Percentiles rank a stretch among this genome's conserved stretches.
Conservation (phyloP, 2,329 filamentous ascomycete species). For the Botryotinia calthae region DNA sequence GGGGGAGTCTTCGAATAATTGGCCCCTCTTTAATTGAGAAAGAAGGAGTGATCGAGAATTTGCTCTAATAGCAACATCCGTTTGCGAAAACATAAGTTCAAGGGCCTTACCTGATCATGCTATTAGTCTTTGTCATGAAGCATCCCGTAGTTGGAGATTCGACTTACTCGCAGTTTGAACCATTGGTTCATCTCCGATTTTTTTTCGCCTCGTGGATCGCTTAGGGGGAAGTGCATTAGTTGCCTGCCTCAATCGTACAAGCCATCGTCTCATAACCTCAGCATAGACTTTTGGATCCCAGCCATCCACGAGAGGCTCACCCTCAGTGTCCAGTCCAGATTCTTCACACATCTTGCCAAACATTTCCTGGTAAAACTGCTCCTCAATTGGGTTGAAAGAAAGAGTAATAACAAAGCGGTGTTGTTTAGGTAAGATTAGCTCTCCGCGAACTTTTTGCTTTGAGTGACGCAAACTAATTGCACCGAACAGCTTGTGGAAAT, state of each 20-base stretch:
- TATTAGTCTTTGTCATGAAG: not conserved
- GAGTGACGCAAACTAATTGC: slow-evolving; percentile 78
- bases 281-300: slow-evolving; percentile 63
- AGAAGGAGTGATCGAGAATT: slow-evolving; percentile 68
- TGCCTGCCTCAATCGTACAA: slow-evolving; percentile 75
- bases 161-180: slow-evolving; percentile 69
- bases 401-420: slow-evolving; percentile 84
- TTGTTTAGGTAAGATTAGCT: slow-evolving; percentile 77
- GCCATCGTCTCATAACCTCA: slow-evolving; percentile 74
- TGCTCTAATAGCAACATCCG: slow-evolving; percentile 61
- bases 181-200: slow-evolving; percentile 59
- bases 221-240: slow-evolving; percentile 64
- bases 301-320: slow-evolving; percentile 52
- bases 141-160: not conserved
- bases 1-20: slow-evolving; percentile 74
- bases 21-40: slow-evolving; percentile 65
- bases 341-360: slow-evolving; percentile 73
- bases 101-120: slow-evolving; percentile 63
- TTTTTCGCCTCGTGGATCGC: slow-evolving; percentile 55
- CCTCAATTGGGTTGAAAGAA: slow-evolving; percentile 85
- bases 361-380: slow-evolving; percentile 79
- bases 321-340: slow-evolving; percentile 56
- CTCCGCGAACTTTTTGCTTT: slow-evolving; percentile 74
- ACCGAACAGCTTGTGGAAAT: slow-evolving; percentile 69
- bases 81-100: slow-evolving; percentile 87